Evolutionary conservation across 2,329 filamentous ascomycete species (phyloP).

Genomic region (Corniculantispora saksenae): DNA sequence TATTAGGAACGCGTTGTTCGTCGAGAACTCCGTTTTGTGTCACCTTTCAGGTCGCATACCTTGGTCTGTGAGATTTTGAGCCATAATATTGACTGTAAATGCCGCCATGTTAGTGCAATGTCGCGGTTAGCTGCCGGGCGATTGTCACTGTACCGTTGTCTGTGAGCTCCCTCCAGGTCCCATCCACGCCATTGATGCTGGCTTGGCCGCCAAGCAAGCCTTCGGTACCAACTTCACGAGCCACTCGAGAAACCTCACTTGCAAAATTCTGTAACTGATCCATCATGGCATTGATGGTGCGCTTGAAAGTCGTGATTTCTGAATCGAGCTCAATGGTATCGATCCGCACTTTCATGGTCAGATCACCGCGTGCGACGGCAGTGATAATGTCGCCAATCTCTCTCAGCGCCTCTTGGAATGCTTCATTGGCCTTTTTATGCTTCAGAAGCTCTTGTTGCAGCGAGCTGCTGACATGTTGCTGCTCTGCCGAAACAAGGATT

Average conservation of each 20-base stretch:
- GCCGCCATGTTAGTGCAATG: not conserved
- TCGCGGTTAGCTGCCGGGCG: not conserved
- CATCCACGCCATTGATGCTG: constrained; percentile 88
- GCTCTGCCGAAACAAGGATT: not conserved
- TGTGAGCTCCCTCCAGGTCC: constrained; percentile 96
- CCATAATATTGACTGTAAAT: constrained; percentile 71
- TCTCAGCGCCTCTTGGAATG: constrained; percentile 93
- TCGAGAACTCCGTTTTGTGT: not conserved
- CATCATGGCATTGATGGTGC: constrained; percentile 99
- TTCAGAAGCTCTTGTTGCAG: constrained; percentile 73
- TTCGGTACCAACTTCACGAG: constrained; percentile 93
- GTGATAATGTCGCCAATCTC: constrained; percentile 98
- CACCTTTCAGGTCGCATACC: constrained; percentile 37
- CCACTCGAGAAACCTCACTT: constrained; percentile 91
- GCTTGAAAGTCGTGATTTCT: constrained; percentile 96
- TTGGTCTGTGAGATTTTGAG: constrained; percentile 79
- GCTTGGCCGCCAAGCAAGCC: constrained; percentile 92
- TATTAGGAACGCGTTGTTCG: not conserved
- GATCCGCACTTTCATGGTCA: constrained; percentile 96
- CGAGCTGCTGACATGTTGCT: not conserved
- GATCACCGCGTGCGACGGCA: constrained; percentile 88
- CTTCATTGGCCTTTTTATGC: constrained; percentile 96
- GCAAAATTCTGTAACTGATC: constrained; percentile 96
- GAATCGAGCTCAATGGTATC: constrained; percentile 96
- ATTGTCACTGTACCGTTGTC: constrained; percentile 54